Percentiles rank a stretch among this genome's conserved stretches.
phyloP scores from a whole-genome alignment of 164 flowering plant genomes.

The Kalanchoe fedtschenkoi region DNA sequence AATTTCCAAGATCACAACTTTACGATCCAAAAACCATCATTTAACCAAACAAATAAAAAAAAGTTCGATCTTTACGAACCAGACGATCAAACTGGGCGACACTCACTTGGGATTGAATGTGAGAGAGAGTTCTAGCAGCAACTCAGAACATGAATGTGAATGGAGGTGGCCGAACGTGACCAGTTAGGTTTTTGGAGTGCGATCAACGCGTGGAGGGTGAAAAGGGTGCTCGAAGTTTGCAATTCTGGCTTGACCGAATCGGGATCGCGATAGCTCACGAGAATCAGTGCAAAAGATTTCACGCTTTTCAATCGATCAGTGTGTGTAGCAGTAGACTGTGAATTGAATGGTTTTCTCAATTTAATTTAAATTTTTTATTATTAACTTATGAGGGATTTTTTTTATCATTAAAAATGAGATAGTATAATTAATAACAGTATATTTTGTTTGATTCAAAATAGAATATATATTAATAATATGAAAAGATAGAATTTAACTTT shows the following conservation, averaged over 20 bases:
- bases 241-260: not conserved
- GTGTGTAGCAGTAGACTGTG: not conserved
- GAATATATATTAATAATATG: no score
- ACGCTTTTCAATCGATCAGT: not conserved
- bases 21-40: no score
- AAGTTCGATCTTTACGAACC: not conserved
- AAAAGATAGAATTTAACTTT: no score
- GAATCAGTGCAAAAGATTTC: constrained; percentile 1
- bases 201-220: not conserved
- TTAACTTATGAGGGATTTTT: no score
- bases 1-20: not conserved
- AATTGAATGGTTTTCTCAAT: not conserved
- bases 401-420: no score
- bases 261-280: constrained; percentile 3
- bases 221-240: not conserved
- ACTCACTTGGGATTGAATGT: not conserved
- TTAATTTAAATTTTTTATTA: not conserved
- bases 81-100: not conserved
- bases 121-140: not conserved
- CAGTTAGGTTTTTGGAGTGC: not conserved
- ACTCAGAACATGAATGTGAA: not conserved
- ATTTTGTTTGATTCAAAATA: no score
- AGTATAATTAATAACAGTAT: no score
- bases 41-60: no score
- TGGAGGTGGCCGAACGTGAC: no score